Evolutionary conservation across 2,329 filamentous ascomycete species (phyloP), one percentile per base, ranked within the genome.

Genomic region (Aspergillus quadricinctus): DNA sequence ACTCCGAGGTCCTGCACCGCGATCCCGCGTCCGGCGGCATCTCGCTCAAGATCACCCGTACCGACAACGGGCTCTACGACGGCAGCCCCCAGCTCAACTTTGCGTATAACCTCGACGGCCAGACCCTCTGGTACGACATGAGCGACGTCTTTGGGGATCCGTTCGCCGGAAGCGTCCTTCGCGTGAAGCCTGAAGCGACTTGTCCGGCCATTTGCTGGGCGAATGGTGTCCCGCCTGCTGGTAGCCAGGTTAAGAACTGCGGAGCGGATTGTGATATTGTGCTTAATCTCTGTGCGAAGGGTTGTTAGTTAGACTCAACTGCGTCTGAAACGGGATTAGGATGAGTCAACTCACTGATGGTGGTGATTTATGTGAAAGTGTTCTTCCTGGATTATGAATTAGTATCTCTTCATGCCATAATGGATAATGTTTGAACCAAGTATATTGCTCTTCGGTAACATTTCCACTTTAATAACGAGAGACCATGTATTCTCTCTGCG

Each of bases 101-200:
- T 59, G 73, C 76, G 41, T 78, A 78, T 62, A 73, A 70, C 31
- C 65, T 77, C 51, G 68, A 72, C 52, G 66, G 68, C 43, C 65
- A 61, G 49, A 63, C 66, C 45, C 63, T 76, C 56, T 75, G 71
- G 62, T 78, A 78, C 54, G 76, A 77, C 52, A 62, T 79, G 55
- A 74, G 70, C 4, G 71, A 75, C 64, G 75, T 78, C 53, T 74
- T 74, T 50, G 76, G 75, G 3, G 71, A 76, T 55, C 67, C 76
- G 9, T 78, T 78, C 62, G 64, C 64, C 1, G 69, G 71, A 3
- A 57, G 60, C 7, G 45, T 61, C 0, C 50, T 74, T 10, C 54
- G 53, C 1, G 62, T 74, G 8, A 56, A 61, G 14, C 64, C 69
- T 5, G 61, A 70, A 27, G 37, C 54, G 3, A 52, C 49, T 3